Evolutionary conservation across 176 grass and related monocot genomes (phyloP), one percentile per base, ranked within the genome.

Genomic region (Poa annua): DNA sequence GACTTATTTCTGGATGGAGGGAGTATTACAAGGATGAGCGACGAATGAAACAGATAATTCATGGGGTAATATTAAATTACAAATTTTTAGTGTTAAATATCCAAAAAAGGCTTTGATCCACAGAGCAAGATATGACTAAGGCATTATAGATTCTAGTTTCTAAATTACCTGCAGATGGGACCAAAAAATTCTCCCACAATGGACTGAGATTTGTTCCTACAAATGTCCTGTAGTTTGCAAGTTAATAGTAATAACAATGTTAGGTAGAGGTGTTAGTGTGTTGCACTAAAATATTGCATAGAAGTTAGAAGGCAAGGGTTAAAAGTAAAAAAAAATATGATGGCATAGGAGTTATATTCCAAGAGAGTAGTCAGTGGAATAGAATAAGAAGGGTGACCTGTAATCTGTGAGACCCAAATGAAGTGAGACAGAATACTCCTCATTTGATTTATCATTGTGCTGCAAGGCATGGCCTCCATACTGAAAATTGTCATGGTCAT

Each of bases 181-280:
- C 66, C 54, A 95, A 85, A 95, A 95, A 95, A 0, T 88, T 93
- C 66, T 93, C 83, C 92, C 96, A 98, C 33, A 59, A 71, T 59
- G 92, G 92, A 93, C 90, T 98, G 53, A 98, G 85, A 77, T 95
- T 98, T 87, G 96, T 95, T 86, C 92, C 96, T 66, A 95, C 87
- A 90, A 95, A 98, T 90, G 92, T 93, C 83, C 96, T 98, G 88
- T 82, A 53, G 76, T 38, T 41, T 85, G 74, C 12, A 82, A 80
- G 24, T n/a, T 76, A 78, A 87, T 22, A 55, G 2, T 6, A 15
- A 63, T 32, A 63, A 5, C 25, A 1, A 44, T 53, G 15, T 85
- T 24, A 85, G 48, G 16, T 51, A 8, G 13, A 74, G 36, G 69
- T 2, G 20, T 6, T 50, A 4, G 48, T 4, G 4, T 50, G 48